Percentiles rank a stretch among this genome's conserved stretches.
phyloP scores from a whole-genome alignment of 495 filamentous ascomycete genomes.

The Lindgomyces ingoldianus region DNA sequence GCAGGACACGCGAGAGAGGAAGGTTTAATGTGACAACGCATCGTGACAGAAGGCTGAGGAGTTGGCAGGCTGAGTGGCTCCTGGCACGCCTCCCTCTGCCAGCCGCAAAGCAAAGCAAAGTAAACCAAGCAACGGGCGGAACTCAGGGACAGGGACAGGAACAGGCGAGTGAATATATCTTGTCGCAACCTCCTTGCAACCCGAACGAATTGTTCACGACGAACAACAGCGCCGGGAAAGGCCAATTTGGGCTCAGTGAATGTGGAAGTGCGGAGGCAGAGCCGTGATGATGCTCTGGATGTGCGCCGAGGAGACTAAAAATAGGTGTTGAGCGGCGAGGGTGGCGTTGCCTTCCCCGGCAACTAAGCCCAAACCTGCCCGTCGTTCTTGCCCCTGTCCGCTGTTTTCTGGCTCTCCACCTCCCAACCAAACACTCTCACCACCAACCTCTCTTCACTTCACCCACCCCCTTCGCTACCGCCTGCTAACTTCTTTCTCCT shows the following conservation, averaged over 20 bases:
- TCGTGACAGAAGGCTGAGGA: conserved; percentile 5
- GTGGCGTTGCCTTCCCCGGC: conserved; percentile 11
- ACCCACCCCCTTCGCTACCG: not conserved
- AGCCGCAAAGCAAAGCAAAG: not conserved
- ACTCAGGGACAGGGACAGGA: no score
- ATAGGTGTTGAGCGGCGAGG: conserved; percentile 7
- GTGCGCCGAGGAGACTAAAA: conserved; percentile 3
- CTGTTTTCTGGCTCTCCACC: conserved; percentile 24
- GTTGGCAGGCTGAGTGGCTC: not conserved
- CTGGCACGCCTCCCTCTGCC: not conserved
- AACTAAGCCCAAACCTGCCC: conserved; percentile 1
- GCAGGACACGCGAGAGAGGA: not conserved
- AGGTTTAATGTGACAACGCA: not conserved
- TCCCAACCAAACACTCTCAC: not conserved
- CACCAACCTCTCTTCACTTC: conserved; percentile 1
- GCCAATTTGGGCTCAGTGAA: not conserved
- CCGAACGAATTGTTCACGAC: not conserved
- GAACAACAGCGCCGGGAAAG: not conserved
- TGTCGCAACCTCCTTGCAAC: not conserved
- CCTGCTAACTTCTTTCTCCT: conserved; percentile 8
- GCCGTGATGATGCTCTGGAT: not conserved
- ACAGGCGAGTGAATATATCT: not conserved
- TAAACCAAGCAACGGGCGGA: not conserved
- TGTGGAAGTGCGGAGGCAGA: not conserved
- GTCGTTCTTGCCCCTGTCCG: not conserved